Base-by-base conservation (phyloP, 371 early-diverging fungal species). In the Catenaria anguillulae region DNA sequence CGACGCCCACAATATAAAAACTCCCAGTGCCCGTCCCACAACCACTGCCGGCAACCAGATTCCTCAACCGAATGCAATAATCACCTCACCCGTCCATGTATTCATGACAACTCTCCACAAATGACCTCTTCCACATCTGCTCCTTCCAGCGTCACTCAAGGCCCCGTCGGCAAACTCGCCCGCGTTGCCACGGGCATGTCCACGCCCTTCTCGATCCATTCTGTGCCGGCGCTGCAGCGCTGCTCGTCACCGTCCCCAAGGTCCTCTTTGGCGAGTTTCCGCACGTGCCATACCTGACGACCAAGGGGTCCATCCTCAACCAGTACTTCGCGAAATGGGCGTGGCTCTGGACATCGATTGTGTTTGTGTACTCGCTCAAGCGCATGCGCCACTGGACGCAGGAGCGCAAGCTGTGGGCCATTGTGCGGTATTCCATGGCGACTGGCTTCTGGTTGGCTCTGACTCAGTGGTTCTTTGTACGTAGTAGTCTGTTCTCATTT, bases 401-500 rank as follows among this genome's bases (percentile, higher is more conserved):
- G 36, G 58, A 36, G 24, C 42, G 40, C n/a, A 19, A 21, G 24
- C 42, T 58, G 43, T 8, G 29, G 19, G 78, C 73, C 6, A 24
- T 71, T 24, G 13, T 63, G 33, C 82, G 89, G 12, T 91, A 80
- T 72, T 67, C 69, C 0, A 48, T 78, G 13, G 85, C 89, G n/a
- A 85, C 86, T 0, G 56, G 75, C 33, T 92, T 90, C 73, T 92
- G 93, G 92, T 74, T 82, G 61, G 4, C 83, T 6, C 68, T 89
- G 68, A 86, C 89, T 2, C 91, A 89, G 68, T 88, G 88, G 87
- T 74, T 84, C 29, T 79, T 88, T 54, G 58, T n/a, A n/a, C n/a
- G n/a, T n/a, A n/a, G n/a, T n/a, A n/a, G n/a, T n/a, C n/a, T n/a
- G n/a, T n/a, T n/a, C n/a, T n/a, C n/a, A n/a, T n/a, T n/a, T n/a